phyloP scores from a whole-genome alignment of 768 basidiomycete species.

The Sarcodon aspratus region DNA sequence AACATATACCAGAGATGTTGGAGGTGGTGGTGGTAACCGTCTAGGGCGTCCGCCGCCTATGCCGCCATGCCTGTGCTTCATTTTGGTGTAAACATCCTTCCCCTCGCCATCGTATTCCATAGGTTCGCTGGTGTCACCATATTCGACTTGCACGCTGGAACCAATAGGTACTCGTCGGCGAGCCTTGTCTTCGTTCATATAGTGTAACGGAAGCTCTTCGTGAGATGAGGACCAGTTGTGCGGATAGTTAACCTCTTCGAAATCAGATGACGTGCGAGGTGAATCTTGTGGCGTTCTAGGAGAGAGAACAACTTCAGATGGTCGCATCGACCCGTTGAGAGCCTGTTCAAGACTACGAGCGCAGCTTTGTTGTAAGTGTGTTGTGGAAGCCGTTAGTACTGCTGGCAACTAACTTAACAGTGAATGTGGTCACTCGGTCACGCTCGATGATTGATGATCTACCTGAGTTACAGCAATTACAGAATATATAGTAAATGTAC shows the following conservation, averaged over 20 bases:
- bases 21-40: conserved; percentile 49
- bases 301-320: conserved; percentile 58
- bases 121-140: conserved; percentile 10
- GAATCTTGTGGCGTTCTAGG: conserved; percentile 46
- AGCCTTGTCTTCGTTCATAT: conserved; percentile 40
- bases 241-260: conserved; percentile 61
- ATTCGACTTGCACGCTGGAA: conserved; percentile 13
- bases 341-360: too few species aligned
- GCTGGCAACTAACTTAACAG: too few species aligned
- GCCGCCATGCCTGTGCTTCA: conserved; percentile 18
- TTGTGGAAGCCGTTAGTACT: too few species aligned
- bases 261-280: conserved; percentile 49
- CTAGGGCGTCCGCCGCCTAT: conserved; percentile 43
- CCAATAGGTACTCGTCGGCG: conserved; percentile 31
- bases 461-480: conserved; percentile 6
- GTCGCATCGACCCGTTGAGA: conserved; percentile 31
- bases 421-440: too few species aligned
- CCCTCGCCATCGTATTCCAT: conserved; percentile 46
- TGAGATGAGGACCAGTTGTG: conserved; percentile 16
- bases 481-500: neutral
- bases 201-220: conserved; percentile 38
- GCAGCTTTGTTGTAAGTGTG: too few species aligned
- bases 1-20: conserved; percentile 32
- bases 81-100: conserved; percentile 50
- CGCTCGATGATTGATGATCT: neutral